Percentiles rank a stretch among this genome's conserved stretches.
Evolutionary conservation across 805 yeast genomes (phyloP).

Genomic region (Hanseniaspora opuntiae): DNA sequence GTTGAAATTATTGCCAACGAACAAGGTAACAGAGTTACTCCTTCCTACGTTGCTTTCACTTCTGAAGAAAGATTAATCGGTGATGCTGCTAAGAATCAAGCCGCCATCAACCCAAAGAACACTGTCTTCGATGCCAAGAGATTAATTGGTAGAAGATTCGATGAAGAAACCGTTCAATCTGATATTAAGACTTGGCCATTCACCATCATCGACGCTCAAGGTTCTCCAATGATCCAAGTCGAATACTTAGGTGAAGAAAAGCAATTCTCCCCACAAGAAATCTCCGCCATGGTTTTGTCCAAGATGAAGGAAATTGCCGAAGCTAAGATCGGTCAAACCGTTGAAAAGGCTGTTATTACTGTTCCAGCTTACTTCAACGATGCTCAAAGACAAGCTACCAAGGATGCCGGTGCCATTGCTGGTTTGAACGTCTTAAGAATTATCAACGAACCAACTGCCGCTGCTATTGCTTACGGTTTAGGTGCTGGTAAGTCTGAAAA

Average conservation of each 20-base stretch:
- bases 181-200: slow-evolving; percentile 87
- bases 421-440: slow-evolving; percentile 67
- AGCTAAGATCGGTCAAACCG: slow-evolving; percentile 58
- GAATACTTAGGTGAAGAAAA: slow-evolving; percentile 56
- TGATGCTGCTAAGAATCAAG: slow-evolving; percentile 76
- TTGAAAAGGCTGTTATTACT: slow-evolving; percentile 63
- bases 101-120: slow-evolving; percentile 65
- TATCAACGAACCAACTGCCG: slow-evolving; percentile 82
- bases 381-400: slow-evolving; percentile 71
- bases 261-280: slow-evolving; percentile 61
- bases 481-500: slow-evolving; percentile 73
- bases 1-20: slow-evolving; percentile 72
- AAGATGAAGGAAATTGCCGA: slow-evolving; percentile 76
- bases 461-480: slow-evolving; percentile 97
- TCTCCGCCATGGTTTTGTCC: slow-evolving; percentile 63
- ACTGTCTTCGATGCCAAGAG: slow-evolving; percentile 75
- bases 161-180: slow-evolving; percentile 64
- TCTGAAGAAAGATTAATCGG: slow-evolving; percentile 67
- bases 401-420: slow-evolving; percentile 70
- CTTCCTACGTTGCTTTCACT: slow-evolving; percentile 70
- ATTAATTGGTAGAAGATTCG: slow-evolving; percentile 69
- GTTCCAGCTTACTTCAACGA: slow-evolving; percentile 74
- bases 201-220: slow-evolving; percentile 51
- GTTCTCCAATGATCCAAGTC: slow-evolving; percentile 58
- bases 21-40: slow-evolving; percentile 78